Percentiles rank a stretch among this genome's conserved stretches.
These are phyloP conservation scores for Talaromyces islandicus DNA, from an alignment of 2,329 filamentous ascomycete genomes.

Conservation along the genomic window DNA sequence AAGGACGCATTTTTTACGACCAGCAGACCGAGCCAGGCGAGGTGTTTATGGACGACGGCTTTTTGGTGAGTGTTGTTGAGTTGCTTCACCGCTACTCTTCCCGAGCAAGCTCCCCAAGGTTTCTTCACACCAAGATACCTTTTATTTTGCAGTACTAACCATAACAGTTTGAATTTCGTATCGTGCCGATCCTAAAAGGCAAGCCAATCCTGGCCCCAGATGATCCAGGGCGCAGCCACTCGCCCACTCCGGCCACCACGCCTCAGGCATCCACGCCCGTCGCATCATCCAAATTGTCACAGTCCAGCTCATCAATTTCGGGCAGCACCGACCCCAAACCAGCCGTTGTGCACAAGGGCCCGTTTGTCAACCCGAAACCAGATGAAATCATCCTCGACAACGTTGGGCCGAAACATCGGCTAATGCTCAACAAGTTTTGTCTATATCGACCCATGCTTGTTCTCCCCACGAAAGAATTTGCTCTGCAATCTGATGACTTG, in stretches of 20 bases:
- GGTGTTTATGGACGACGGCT: constrained; percentile 17
- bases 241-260: constrained; percentile 5
- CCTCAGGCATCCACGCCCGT: constrained; percentile 6
- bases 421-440: constrained; percentile 21
- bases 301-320: neutral
- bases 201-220: constrained; percentile 20
- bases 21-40: constrained; percentile 14
- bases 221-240: constrained; percentile 17
- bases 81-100: neutral
- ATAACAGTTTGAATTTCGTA: constrained; percentile 16
- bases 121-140: neutral
- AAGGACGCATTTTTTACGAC: constrained; percentile 17
- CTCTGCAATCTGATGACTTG: constrained; percentile 26
- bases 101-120: neutral
- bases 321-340: neutral
- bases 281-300: neutral
- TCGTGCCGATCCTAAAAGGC: constrained; percentile 16
- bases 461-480: constrained; percentile 34
- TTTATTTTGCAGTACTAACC: neutral
- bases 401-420: constrained; percentile 16
- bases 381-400: constrained; percentile 15
- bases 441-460: constrained; percentile 30
- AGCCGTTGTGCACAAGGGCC: constrained; percentile 12
- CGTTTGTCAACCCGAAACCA: constrained; percentile 19
- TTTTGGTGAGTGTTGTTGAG: constrained; percentile 14